Conservation (phyloP, 1,284 basidiomycete species). For the Microbotryum silenes-acaulis region DNA sequence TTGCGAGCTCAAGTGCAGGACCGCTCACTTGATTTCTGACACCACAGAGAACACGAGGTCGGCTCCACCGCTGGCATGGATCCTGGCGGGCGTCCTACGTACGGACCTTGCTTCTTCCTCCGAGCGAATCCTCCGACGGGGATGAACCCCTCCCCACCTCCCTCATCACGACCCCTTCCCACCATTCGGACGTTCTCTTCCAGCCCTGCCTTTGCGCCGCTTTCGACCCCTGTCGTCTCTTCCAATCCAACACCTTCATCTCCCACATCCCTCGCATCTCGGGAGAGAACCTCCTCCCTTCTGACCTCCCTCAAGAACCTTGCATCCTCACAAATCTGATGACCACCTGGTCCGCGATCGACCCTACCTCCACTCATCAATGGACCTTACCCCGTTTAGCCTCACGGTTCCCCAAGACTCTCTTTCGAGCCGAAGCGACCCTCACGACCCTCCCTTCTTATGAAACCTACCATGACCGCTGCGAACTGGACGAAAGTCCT, state of each 20-base stretch:
- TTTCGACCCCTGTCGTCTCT: slow-evolving; percentile 23
- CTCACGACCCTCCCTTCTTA: slow-evolving; percentile 34
- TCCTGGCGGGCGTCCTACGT: slow-evolving; percentile 37
- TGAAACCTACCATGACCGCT: slow-evolving; percentile 31
- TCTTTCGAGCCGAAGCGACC: slow-evolving; percentile 38
- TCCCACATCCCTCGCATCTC: slow-evolving; percentile 17
- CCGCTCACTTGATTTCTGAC: not conserved
- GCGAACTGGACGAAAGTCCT: slow-evolving; percentile 37
- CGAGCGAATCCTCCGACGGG: slow-evolving; percentile 1
- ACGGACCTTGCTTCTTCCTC: slow-evolving; percentile 13
- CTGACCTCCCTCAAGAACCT: slow-evolving; percentile 27
- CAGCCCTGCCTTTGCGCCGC: slow-evolving; percentile 36
- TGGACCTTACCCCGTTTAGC: slow-evolving; percentile 35
- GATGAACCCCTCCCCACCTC: slow-evolving; percentile 27
- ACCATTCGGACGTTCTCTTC: slow-evolving; percentile 40
- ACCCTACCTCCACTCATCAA: not conserved
- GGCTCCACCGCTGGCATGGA: slow-evolving; percentile 26
- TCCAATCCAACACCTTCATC: slow-evolving; percentile 10
- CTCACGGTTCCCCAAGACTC: slow-evolving; percentile 25
- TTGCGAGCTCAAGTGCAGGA: not conserved
- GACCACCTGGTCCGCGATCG: slow-evolving; percentile 30
- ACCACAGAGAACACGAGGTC: slow-evolving; percentile 9
- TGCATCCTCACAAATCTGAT: slow-evolving; percentile 36
- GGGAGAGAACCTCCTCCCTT: slow-evolving; percentile 4
- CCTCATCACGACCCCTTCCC: slow-evolving; percentile 23